These are phyloP conservation scores for Leptodermis oblonga DNA, from an alignment of 257 asterid species.

Conservation along the genomic window DNA sequence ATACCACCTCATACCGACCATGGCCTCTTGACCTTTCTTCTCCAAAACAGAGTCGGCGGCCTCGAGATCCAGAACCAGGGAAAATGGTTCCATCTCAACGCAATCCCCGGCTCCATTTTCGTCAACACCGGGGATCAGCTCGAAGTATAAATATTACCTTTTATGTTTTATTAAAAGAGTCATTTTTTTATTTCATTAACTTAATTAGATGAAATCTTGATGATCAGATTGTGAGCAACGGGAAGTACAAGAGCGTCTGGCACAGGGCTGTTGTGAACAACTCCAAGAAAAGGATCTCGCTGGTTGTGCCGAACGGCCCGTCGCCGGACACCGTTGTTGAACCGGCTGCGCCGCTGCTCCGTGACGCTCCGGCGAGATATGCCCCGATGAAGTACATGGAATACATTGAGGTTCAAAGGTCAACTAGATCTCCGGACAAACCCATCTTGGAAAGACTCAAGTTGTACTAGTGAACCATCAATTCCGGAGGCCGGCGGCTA, in stretches of 20 bases:
- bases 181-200: no score
- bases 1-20: slow-evolving; percentile 73
- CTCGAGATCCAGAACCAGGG: slow-evolving; percentile 59
- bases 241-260: slow-evolving; percentile 37
- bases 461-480: slow-evolving; percentile 1
- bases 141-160: slow-evolving; percentile 44
- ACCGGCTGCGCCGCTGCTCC: slow-evolving; percentile 1
- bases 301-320: slow-evolving; percentile 13
- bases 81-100: slow-evolving; percentile 51
- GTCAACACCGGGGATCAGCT: slow-evolving; percentile 74
- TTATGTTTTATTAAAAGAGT: no score
- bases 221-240: slow-evolving; percentile 33
- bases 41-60: slow-evolving; percentile 57
- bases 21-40: slow-evolving; percentile 68
- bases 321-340: slow-evolving; percentile 9
- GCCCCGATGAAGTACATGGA: slow-evolving; percentile 9
- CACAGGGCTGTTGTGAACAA: slow-evolving; percentile 41
- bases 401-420: background rate
- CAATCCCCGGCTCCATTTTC: slow-evolving; percentile 57
- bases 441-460: background rate
- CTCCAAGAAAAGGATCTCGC: slow-evolving; percentile 21
- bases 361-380: slow-evolving; percentile 2
- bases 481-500: no score
- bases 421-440: background rate
- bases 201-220: background rate